Evolutionary conservation across 208 protist genomes (phyloP), one percentile per base, ranked within the genome.

Genomic region (Entamoeba histolytica): DNA sequence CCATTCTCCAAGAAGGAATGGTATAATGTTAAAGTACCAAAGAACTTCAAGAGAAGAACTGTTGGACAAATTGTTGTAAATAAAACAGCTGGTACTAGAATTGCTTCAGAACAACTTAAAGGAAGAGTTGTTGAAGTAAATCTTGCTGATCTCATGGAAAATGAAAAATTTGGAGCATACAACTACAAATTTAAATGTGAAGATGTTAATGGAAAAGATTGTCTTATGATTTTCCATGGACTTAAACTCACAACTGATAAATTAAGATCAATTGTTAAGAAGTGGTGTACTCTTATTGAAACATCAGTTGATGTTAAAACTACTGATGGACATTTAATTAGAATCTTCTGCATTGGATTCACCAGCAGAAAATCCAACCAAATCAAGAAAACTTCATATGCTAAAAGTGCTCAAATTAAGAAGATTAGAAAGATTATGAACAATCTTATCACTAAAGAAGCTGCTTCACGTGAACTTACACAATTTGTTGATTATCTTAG

Each of bases 211-310:
- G 98, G 98, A 92, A 96, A 96, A 93, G 97, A 97, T 94, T 97
- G 97, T 95, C 97, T 99, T 51, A 99, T 98, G 93, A 98, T 99
- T 97, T 99, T 99, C 96, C 97, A 98, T 96, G 98, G 98, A 95
- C 97, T 99, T 96, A 93, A 97, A 95, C 96, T 99, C 95, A 99
- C 98, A 94, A 98, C 98, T 51, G 98, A 99, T 96, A 98, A 98
- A 96, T 95, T 99, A 91, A 96, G 96, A 92, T 98, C 97, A 92
- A 96, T 99, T 49, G 96, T 99, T 94, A 97, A 97, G 94, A 99
- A 99, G 97, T 99, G 98, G 98, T 97, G 98, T 94, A 98, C 98
- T 44, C 97, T 98, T 39, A 99, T 99, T 94, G 98, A 99, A 96
- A 95, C 96, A 91, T 95, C 95, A 69, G 96, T 98, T 52, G 96